These are phyloP conservation scores for Acorus gramineus DNA, from an alignment of 106 monocot species.

Conservation along the genomic window DNA sequence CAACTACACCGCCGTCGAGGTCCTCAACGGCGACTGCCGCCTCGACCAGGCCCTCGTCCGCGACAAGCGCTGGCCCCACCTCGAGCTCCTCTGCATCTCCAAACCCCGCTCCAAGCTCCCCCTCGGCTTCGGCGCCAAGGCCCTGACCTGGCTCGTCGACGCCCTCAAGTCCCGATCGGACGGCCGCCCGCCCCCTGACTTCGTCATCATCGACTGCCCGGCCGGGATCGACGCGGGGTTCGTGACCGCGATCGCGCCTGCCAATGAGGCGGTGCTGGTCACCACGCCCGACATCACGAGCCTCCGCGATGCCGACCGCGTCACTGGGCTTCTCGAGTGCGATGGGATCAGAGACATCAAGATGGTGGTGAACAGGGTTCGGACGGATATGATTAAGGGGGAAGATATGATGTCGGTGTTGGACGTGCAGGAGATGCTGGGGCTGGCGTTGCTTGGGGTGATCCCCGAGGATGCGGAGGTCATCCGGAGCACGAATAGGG, in stretches of 20 bases:
- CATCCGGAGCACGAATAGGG: constrained; percentile 87
- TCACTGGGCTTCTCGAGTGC: constrained; percentile 83
- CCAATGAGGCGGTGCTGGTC: constrained; percentile 80
- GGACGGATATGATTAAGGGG: constrained; percentile 66
- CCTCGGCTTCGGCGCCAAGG: constrained; percentile 50
- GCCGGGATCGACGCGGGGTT: constrained; percentile 94
- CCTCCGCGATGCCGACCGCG: constrained; percentile 83
- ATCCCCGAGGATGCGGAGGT: constrained; percentile 95
- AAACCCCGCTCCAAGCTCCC: constrained; percentile 68
- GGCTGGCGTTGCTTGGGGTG: constrained; percentile 68
- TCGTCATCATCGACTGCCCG: constrained; percentile 94
- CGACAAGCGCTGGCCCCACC: constrained; percentile 46
- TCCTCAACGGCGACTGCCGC: constrained; percentile 64
- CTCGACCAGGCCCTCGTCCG: constrained; percentile 78
- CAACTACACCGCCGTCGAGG: constrained; percentile 63
- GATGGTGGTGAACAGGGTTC: constrained; percentile 83
- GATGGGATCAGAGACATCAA: constrained; percentile 92
- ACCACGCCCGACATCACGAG: constrained; percentile 92
- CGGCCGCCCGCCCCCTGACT: constrained; percentile 25
- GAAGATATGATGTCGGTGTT: constrained; percentile 99
- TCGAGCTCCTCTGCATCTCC: constrained; percentile 68
- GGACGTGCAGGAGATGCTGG: constrained; percentile 96
- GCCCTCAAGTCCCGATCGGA: constrained; percentile 33
- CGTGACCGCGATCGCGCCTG: constrained; percentile 85
- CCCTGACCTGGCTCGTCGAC: constrained; percentile 62